Percentiles rank a stretch among this genome's conserved stretches.
Evolutionary conservation across 1,139 yeast genomes (phyloP).

Genomic region (Arxiozyma heterogenica): DNA sequence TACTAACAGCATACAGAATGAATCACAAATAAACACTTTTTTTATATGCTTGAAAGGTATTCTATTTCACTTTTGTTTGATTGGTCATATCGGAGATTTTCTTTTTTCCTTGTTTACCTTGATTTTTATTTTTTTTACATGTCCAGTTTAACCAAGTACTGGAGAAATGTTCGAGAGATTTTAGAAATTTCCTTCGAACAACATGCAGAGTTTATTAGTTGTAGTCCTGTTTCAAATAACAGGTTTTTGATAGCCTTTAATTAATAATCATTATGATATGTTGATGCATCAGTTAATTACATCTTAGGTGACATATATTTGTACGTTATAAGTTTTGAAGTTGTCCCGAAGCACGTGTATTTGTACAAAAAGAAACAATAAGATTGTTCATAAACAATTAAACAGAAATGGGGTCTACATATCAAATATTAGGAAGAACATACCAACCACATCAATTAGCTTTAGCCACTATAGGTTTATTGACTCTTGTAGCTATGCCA

Average conservation of each 20-base stretch:
- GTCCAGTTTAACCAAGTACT: background rate
- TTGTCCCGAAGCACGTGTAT: background rate
- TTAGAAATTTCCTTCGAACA: background rate
- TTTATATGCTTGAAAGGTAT: background rate
- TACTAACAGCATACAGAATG: slow-evolving; percentile 43
- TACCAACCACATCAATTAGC: slow-evolving; percentile 69
- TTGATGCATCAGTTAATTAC: background rate
- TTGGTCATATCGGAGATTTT: background rate
- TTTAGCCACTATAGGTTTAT: slow-evolving; percentile 57
- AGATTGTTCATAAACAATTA: background rate
- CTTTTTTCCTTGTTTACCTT: background rate
- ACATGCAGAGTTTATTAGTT: too few species aligned
- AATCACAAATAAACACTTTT: slow-evolving; percentile 42
- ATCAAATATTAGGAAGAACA: slow-evolving; percentile 65
- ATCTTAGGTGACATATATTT: too few species aligned
- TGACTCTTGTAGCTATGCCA: slow-evolving; percentile 49
- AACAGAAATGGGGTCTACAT: slow-evolving; percentile 67
- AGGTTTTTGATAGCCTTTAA: background rate
- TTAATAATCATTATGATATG: too few species aligned
- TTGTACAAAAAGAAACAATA: background rate
- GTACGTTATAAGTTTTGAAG: background rate
- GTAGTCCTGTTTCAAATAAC: too few species aligned
- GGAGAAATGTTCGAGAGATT: background rate
- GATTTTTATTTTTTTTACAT: background rate
- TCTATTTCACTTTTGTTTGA: background rate